Evolutionary conservation across 2,329 filamentous ascomycete genomes (phyloP), one percentile per base, ranked within the genome.

Genomic region (Allantophomopsis lycopodina): DNA sequence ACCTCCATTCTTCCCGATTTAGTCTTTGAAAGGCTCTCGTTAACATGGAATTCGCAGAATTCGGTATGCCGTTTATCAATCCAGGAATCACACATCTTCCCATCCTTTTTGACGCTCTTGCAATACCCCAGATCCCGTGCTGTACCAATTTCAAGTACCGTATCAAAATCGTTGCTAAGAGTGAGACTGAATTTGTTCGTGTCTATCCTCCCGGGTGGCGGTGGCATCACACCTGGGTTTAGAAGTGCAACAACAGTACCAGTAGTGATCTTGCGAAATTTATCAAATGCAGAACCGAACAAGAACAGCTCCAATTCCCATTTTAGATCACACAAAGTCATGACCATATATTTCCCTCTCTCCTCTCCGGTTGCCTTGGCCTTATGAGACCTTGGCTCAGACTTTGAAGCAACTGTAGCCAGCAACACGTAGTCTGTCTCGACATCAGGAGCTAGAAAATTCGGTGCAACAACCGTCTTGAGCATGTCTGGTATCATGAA

Each of bases 211-310:
- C 79, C 74, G 1, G 76, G 76, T 0, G 83, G 82, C 0, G 89
- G 89, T 3, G 89, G 86, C 77, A 98, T 84, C 49, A 96, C 81
- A 14, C 69, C 77, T 1, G 91, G 91, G 54, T 98, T 98, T 21
- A 98, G 68, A 18, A 98, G 83, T 5, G 89, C 91, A 41, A 98
- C 68, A 1, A 96, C 72, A 0, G 88, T 95, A n/a, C 91, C 91
- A 2, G 85, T 74, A 0, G 79, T 79, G n/a, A 96, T 66, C 55
- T 94, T 94, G 81, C 89, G 96, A 63, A 91, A 98, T 40, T 83
- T 78, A 13, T 84, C 80, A 51, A 96, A 95, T 6, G 86, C 93
- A 0, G 81, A 78, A 51, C 84, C 83, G 60, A 98, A 98, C 12
- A 98, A 73, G 51, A 87, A 96, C 33, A 96, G 71, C 47, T 96